Conservation (phyloP, 2,329 filamentous ascomycete genomes). For the Colletotrichum incanum region DNA sequence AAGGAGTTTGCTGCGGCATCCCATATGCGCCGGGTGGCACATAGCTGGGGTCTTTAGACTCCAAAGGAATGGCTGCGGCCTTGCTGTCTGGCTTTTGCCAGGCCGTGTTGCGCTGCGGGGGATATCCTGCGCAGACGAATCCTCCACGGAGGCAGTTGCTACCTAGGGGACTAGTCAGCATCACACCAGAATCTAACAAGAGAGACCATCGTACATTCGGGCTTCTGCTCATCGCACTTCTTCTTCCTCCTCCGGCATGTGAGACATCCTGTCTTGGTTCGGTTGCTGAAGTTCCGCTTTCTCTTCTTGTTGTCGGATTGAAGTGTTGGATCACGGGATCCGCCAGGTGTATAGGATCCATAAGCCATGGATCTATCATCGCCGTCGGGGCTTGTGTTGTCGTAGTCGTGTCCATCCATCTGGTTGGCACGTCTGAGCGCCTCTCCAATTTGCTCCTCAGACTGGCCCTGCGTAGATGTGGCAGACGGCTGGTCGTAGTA, state of each 20-base stretch:
- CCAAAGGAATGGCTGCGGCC: slow-evolving; percentile 79
- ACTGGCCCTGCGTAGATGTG: slow-evolving; percentile 61
- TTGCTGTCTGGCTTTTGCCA: slow-evolving; percentile 85
- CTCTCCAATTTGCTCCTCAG: slow-evolving; percentile 66
- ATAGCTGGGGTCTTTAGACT: slow-evolving; percentile 84
- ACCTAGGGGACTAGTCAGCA: slow-evolving; percentile 64
- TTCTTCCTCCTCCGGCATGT: slow-evolving; percentile 95
- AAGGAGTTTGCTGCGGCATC: slow-evolving; percentile 67
- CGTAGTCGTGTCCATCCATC: slow-evolving; percentile 63
- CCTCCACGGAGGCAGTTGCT: slow-evolving; percentile 92
- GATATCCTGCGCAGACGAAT: slow-evolving; percentile 93
- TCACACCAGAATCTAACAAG: background rate
- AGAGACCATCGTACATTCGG: slow-evolving; percentile 80
- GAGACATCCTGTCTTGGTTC: slow-evolving; percentile 95
- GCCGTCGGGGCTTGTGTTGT: slow-evolving; percentile 68
- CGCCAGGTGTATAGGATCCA: slow-evolving; percentile 62
- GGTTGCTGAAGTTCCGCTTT: slow-evolving; percentile 90
- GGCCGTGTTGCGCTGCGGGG: slow-evolving; percentile 78
- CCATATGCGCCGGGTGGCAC: slow-evolving; percentile 74
- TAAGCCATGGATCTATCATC: slow-evolving; percentile 63
- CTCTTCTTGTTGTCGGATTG: slow-evolving; percentile 80
- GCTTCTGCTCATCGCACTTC: slow-evolving; percentile 96
- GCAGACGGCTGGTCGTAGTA: slow-evolving; percentile 65
- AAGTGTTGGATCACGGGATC: slow-evolving; percentile 61
- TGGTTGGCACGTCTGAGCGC: slow-evolving; percentile 62